Percentiles rank a stretch among this genome's conserved stretches.
phyloP scores from a whole-genome alignment of 306 rosid species.

The Luffa acutangula region DNA sequence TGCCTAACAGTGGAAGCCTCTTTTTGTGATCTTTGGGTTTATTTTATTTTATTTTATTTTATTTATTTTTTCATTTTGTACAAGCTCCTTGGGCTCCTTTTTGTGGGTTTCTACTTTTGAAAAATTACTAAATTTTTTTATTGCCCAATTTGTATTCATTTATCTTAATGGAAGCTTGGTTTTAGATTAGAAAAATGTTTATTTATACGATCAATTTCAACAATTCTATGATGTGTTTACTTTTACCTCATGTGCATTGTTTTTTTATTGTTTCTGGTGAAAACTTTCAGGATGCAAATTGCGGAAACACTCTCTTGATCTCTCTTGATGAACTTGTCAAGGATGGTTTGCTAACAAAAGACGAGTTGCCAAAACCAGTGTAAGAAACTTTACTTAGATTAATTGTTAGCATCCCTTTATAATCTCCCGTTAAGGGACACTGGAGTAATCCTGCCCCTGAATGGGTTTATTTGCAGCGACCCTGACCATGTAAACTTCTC shows the following conservation, averaged over 20 bases:
- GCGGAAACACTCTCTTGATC: slow-evolving; percentile 91
- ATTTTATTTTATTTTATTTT: too few species aligned
- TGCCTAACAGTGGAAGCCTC: neutral
- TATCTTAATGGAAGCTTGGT: neutral
- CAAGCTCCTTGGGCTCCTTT: neutral
- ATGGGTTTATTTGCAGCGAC: slow-evolving; percentile 40
- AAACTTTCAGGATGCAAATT: slow-evolving; percentile 70
- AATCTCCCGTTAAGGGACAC: slow-evolving; percentile 11
- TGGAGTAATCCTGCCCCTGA: neutral
- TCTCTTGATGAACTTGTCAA: slow-evolving; percentile 81
- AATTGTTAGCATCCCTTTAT: neutral
- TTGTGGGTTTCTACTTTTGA: neutral
- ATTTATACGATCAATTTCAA: neutral
- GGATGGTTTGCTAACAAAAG: slow-evolving; percentile 72
- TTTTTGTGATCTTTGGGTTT: neutral
- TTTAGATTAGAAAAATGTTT: neutral
- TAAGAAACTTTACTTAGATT: slow-evolving; percentile 24
- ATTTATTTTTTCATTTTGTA: neutral
- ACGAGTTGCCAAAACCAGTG: slow-evolving; percentile 82
- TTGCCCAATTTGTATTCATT: neutral
- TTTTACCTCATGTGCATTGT: neutral
- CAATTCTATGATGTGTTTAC: neutral
- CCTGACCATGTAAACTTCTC: slow-evolving; percentile 57
- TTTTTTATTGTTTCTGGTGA: slow-evolving; percentile 6
- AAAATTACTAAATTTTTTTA: neutral